Conservation (phyloP, 2,329 filamentous ascomycete genomes). For the Microcyclospora tardicrescens region DNA sequence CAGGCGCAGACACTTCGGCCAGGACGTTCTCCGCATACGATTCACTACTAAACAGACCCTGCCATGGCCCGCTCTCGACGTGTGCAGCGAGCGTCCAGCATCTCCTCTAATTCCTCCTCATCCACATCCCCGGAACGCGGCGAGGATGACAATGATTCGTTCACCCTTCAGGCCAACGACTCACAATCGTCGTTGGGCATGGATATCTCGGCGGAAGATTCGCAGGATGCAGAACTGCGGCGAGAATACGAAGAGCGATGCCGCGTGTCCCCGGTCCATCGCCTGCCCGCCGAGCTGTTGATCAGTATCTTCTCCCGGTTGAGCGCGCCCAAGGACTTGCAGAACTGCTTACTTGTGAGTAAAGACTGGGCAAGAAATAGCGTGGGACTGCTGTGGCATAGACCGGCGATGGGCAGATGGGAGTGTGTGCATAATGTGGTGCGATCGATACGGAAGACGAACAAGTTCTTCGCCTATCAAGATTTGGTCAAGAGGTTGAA, state of each 20-base stretch:
- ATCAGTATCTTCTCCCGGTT: conserved; percentile 86
- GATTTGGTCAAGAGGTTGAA: conserved; percentile 89
- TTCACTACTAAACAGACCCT: background rate
- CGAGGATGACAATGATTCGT: conserved; percentile 89
- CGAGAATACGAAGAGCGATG: conserved; percentile 47
- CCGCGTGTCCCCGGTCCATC: conserved; percentile 65
- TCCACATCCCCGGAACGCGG: conserved; percentile 62
- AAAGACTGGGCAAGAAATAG: conserved; percentile 86
- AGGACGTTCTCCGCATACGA: too few relatives aligned
- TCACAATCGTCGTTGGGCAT: conserved; percentile 83
- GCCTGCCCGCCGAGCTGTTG: conserved; percentile 84
- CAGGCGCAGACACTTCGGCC: too few relatives aligned
- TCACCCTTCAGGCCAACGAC: conserved; percentile 69
- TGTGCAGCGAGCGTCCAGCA: conserved; percentile 19
- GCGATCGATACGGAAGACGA: conserved; percentile 54
- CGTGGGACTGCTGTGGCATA: conserved; percentile 88
- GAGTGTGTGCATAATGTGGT: conserved; percentile 69
- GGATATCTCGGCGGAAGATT: conserved; percentile 37
- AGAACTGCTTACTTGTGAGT: conserved; percentile 86
- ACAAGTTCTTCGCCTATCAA: conserved; percentile 79
- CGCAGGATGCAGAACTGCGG: conserved; percentile 54
- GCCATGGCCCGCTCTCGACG: conserved; percentile 17
- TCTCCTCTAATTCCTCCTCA: conserved; percentile 42
- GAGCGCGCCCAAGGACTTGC: conserved; percentile 56
- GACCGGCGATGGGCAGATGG: conserved; percentile 83